Percentiles rank a stretch among this genome's conserved stretches.
phyloP scores from a whole-genome alignment of 2,329 filamentous ascomycete genomes.

The Alternaria tenuissima region DNA sequence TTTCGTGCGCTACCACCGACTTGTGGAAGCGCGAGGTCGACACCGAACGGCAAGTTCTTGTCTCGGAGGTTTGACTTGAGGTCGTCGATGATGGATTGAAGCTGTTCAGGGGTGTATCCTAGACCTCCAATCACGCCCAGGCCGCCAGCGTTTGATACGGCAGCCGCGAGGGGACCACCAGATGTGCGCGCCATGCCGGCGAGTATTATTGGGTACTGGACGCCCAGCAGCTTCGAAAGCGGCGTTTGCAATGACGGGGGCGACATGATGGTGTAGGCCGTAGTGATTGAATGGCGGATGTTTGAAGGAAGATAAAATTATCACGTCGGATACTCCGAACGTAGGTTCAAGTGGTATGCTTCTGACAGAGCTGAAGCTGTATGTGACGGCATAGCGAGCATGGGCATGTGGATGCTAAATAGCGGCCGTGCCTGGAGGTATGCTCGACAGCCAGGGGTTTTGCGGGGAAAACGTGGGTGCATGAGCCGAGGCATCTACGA shows the following conservation, averaged over 20 bases:
- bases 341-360: not conserved
- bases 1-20: constrained; percentile 82
- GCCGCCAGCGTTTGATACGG: constrained; percentile 80
- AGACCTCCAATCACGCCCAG: constrained; percentile 66
- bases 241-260: constrained; percentile 48
- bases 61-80: constrained; percentile 76
- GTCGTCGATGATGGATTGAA: constrained; percentile 82
- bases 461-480: constrained; percentile 25
- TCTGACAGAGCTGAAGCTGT: constrained; percentile 2
- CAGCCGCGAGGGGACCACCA: constrained; percentile 51
- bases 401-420: constrained; percentile 39
- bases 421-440: constrained; percentile 23
- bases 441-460: constrained; percentile 22
- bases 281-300: not conserved
- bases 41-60: constrained; percentile 81
- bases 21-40: constrained; percentile 91
- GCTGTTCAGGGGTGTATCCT: constrained; percentile 67
- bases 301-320: not conserved
- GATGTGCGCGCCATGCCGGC: constrained; percentile 89
- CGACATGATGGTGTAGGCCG: constrained; percentile 36
- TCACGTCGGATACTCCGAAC: constrained; percentile 7
- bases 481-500: constrained; percentile 30
- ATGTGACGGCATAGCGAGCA: constrained; percentile 25
- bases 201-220: constrained; percentile 87
- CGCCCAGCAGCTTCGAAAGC: constrained; percentile 70